Percentiles rank a stretch among this genome's conserved stretches.
Conservation (phyloP, 768 basidiomycete genomes). For the Calocera cornea region DNA sequence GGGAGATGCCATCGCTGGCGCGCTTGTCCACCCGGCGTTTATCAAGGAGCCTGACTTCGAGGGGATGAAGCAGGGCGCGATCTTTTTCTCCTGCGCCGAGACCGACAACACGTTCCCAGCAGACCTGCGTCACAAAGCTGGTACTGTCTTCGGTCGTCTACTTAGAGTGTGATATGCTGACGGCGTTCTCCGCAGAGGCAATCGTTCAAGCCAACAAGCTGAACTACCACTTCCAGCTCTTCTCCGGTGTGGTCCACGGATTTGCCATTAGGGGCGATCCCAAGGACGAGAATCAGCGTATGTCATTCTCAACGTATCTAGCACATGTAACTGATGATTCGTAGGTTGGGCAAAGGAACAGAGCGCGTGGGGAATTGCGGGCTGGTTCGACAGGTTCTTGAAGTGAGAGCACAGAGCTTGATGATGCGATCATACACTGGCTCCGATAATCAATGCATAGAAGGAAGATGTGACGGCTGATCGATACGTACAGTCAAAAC, state of each 20-base stretch:
- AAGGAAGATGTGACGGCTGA: too few species aligned
- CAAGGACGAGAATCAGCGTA: background rate
- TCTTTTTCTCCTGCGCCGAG: slow-evolving; percentile 16
- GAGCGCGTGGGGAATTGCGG: background rate
- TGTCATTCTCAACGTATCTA: background rate
- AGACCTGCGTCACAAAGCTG: background rate
- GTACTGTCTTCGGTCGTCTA: background rate
- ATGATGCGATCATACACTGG: background rate
- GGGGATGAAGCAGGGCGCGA: slow-evolving; percentile 10
- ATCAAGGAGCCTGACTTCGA: slow-evolving; percentile 17
- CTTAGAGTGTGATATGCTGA: background rate
- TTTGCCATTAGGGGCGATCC: background rate
- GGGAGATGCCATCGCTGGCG: slow-evolving; percentile 7
- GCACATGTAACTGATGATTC: background rate
- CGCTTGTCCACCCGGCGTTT: slow-evolving; percentile 19
- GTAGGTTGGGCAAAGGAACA: slow-evolving; percentile 2
- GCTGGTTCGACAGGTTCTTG: background rate
- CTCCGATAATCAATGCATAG: too few species aligned
- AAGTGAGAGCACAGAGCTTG: background rate
- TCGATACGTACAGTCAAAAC: too few species aligned
- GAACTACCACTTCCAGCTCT: slow-evolving; percentile 2
- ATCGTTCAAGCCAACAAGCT: background rate
- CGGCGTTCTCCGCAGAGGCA: background rate
- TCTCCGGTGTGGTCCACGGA: background rate
- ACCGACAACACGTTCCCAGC: background rate